Conservation (phyloP, 495 filamentous ascomycete genomes). For the Sabuloglossum arenarium region DNA sequence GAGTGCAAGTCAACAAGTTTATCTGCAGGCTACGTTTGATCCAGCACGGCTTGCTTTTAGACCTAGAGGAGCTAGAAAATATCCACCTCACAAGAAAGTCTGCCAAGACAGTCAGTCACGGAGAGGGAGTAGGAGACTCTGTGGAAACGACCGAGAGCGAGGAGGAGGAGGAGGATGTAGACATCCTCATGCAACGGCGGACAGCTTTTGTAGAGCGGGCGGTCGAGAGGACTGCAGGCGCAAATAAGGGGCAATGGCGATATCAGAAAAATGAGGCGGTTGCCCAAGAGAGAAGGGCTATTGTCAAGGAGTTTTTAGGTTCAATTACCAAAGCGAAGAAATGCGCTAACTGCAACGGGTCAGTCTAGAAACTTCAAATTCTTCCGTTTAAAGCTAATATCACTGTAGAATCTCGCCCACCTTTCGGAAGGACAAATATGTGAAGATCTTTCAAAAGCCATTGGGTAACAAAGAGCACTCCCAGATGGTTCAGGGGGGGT, state of each 20-base stretch:
- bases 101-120: constrained; percentile 13
- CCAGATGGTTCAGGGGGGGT: constrained; percentile 49
- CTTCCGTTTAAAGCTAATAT: neutral
- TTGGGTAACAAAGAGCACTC: constrained; percentile 46
- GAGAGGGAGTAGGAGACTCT: constrained; percentile 7
- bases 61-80: constrained; percentile 45
- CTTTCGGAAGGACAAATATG: constrained; percentile 68
- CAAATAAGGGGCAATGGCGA: constrained; percentile 28
- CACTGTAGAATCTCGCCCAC: constrained; percentile 41
- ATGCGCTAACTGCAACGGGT: constrained; percentile 57
- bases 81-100: constrained; percentile 20
- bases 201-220: constrained; percentile 46
- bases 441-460: constrained; percentile 82
- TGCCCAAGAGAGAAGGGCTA: constrained; percentile 44
- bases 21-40: constrained; percentile 72
- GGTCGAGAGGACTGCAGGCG: constrained; percentile 30
- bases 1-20: constrained; percentile 50
- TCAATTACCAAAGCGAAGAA: constrained; percentile 38
- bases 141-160: constrained; percentile 26
- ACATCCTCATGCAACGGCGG: constrained; percentile 37
- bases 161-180: constrained; percentile 31
- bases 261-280: constrained; percentile 61
- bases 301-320: constrained; percentile 65
- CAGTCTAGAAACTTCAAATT: constrained; percentile 10
- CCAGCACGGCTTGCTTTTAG: constrained; percentile 60